phyloP scores from a whole-genome alignment of 2,329 filamentous ascomycete species.

The Diaporthe sp. region DNA sequence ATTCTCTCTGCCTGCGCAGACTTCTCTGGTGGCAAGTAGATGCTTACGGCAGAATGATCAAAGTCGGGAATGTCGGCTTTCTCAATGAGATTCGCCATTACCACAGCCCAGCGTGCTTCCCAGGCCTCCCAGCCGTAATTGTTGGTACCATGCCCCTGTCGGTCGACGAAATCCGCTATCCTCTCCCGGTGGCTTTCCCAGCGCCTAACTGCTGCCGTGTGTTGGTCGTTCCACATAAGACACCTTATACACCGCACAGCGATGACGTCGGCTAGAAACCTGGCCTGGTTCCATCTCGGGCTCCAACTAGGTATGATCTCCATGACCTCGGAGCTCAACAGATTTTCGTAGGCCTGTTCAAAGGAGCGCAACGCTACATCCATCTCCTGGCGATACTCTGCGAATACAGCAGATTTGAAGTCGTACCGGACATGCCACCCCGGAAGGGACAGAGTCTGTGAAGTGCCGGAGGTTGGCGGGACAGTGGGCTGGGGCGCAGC shows the following conservation, averaged over 20 bases:
- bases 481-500: conserved; percentile 83
- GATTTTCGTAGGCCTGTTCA: conserved; percentile 85
- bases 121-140: conserved; percentile 97
- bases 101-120: conserved; percentile 79
- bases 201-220: conserved; percentile 81
- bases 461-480: conserved; percentile 85
- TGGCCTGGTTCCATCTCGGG: conserved; percentile 91
- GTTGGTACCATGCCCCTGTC: conserved; percentile 84
- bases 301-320: conserved; percentile 93
- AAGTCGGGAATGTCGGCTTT: conserved; percentile 65
- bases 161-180: conserved; percentile 82
- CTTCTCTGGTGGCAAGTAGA: conserved; percentile 72
- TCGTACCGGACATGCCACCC: conserved; percentile 97
- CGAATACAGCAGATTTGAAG: conserved; percentile 90
- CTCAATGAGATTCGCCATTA: conserved; percentile 73
- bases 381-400: conserved; percentile 94
- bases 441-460: conserved; percentile 84
- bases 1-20: conserved; percentile 67
- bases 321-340: conserved; percentile 86
- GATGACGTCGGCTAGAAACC: conserved; percentile 85
- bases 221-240: conserved; percentile 82
- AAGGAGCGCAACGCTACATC: conserved; percentile 88
- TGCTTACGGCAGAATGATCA: conserved; percentile 54
- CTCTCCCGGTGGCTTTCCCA: conserved; percentile 84
- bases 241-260: conserved; percentile 86